Evolutionary conservation across 192 early-diverging fungal species (phyloP).

Genomic region (Podila minutissima): DNA sequence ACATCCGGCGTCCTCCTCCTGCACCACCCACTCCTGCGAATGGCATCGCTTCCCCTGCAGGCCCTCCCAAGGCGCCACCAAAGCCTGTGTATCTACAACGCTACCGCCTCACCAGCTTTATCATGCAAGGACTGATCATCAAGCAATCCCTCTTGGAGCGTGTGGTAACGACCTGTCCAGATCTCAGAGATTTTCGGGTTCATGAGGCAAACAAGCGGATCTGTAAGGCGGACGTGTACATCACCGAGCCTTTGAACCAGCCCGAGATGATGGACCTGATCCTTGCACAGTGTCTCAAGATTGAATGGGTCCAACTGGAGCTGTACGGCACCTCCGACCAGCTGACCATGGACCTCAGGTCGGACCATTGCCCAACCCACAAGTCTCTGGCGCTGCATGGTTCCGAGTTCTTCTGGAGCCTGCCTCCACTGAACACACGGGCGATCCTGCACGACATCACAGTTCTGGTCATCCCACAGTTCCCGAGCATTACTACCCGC

Average conservation of each 20-base stretch:
- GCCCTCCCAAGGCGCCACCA: slow-evolving; percentile 14
- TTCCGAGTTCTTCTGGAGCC: no score
- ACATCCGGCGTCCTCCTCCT: not conserved
- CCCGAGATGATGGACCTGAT: not conserved
- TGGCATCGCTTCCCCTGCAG: slow-evolving; percentile 16
- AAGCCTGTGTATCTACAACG: slow-evolving; percentile 1
- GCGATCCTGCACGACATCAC: slow-evolving; percentile 2
- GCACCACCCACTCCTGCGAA: not conserved
- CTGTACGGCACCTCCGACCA: no score
- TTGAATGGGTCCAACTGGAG: not conserved
- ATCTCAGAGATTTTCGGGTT: slow-evolving; percentile 15
- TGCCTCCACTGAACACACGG: not conserved
- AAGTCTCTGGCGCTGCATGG: no score
- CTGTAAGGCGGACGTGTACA: not conserved
- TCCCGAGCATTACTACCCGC: no score
- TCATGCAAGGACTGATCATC: not conserved
- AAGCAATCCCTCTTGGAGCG: slow-evolving; percentile 20
- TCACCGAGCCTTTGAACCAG: not conserved
- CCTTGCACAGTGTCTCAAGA: not conserved
- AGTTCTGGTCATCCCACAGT: not conserved
- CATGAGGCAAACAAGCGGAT: not conserved
- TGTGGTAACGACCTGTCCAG: slow-evolving; percentile 19
- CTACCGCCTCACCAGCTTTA: slow-evolving; percentile 20
- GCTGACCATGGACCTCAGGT: no score
- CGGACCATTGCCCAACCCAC: no score